Evolutionary conservation across 495 filamentous ascomycete species (phyloP), one percentile per base, ranked within the genome.

Genomic region (Acidomyces sp.): DNA sequence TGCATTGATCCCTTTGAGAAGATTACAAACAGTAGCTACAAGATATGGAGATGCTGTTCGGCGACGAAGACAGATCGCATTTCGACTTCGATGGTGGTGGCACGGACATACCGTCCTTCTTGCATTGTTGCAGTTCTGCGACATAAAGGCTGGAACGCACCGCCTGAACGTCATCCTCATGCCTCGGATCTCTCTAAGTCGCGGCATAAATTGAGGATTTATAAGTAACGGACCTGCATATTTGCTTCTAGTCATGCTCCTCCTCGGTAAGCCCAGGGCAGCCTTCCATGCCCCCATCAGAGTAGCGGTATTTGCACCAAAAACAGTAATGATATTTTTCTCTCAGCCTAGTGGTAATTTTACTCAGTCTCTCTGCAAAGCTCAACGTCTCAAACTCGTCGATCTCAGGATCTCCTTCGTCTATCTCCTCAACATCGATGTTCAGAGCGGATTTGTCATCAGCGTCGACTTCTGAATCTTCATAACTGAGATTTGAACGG

Each of bases 221-320:
- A n/a, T n/a, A n/a, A n/a, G n/a, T n/a, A n/a, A n/a, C n/a, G n/a
- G n/a, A n/a, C n/a, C n/a, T n/a, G n/a, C n/a, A n/a, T n/a, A n/a
- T n/a, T n/a, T n/a, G n/a, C n/a, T n/a, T n/a, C n/a, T n/a, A 94
- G 56, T 86, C 88, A 54, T 95, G 88, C 54, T 93, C 85, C 53
- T 95, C 88, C 62, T 95, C 92, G 3, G 78, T 84, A 11, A 78
- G 38, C 0, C 92, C 92, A 0, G 90, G 87, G 68, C 90, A 97
- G 0, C 82, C 86, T 3, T 90, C 82, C 76, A 95, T 77, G 0
- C 48, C 56, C 34, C 79, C 76, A 39, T 70, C 66, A 1, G 62
- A 58, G 53, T 95, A 96, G 30, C 65, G 62, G 57, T 68, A 80
- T 57, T 94, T 94, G 57, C 90, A 99, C 85, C 86, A 99, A 58